Evolutionary conservation across 1,284 basidiomycete genomes (phyloP), one percentile per base, ranked within the genome.

Genomic region (Sanghuangporus weigelae): DNA sequence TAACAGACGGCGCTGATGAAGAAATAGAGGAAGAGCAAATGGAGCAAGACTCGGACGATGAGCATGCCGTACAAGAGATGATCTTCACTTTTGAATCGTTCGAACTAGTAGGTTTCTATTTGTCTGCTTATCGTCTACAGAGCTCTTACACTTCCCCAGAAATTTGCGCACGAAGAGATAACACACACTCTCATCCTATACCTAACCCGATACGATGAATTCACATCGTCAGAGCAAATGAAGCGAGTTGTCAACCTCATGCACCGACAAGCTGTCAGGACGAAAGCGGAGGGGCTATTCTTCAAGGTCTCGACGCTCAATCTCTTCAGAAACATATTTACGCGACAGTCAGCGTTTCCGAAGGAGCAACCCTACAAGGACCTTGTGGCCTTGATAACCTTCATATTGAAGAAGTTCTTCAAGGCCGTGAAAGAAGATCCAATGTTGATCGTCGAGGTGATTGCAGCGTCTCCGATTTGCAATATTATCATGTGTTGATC

Each of bases 61-160:
- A 89, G 59, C 84, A 87, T 23, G 78, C 84, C 40, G 84, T 91
- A 62, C 81, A 84, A 57, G 95, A 97, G 72, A 93, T 92, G 48
- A 84, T 89, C 72, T 96, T 96, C 76, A 91, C 91, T 0, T 95
- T 98, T 72, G 88, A 93, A 66, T 84, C 87, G 19, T 96, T 94
- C 68, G 92, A 97, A 75, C 81, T 83, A 81, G 95, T 95, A 68
- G 67, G 88, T 46, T n/a, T 14, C 66, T 26, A 60, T 57, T 46
- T 59, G 66, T 58, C 21, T 48, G 50, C 7, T 46, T 60, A 64
- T 42, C 63, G 51, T 40, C 26, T 5, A 31, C 26, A 31, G 50
- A 12, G 26, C 58, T 57, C 2, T 56, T 40, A 21, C 57, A 46
- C 46, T 23, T 53, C 51, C 57, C 31, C 68, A 86, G 94, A 89